Percentiles rank a stretch among this genome's conserved stretches.
phyloP scores from a whole-genome alignment of 2,329 filamentous ascomycete species.

The Paraconiothyrium sp. region DNA sequence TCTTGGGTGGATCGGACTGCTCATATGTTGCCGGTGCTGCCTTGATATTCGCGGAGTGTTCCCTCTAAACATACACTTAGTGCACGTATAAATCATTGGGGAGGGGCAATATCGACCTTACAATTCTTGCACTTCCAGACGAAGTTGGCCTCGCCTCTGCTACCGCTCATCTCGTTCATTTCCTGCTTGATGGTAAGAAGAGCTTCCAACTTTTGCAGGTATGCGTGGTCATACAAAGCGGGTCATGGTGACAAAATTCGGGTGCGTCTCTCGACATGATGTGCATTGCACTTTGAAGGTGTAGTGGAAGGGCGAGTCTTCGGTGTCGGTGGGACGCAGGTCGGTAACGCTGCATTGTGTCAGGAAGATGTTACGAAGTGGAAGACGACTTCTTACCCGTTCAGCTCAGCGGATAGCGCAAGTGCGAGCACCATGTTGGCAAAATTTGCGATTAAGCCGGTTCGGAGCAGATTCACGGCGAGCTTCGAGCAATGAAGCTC shows the following conservation, averaged over 20 bases:
- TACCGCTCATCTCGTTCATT: slow-evolving; percentile 88
- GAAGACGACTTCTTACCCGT: slow-evolving; percentile 33
- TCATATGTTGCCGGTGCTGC: slow-evolving; percentile 76
- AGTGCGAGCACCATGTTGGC: slow-evolving; percentile 49
- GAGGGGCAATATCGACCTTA: slow-evolving; percentile 69
- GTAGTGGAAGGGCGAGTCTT: slow-evolving; percentile 89
- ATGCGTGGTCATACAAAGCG: slow-evolving; percentile 75
- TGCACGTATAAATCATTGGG: background rate
- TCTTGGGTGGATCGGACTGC: slow-evolving; percentile 75
- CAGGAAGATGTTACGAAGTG: background rate
- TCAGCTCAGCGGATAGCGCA: slow-evolving; percentile 50
- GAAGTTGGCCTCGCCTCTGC: slow-evolving; percentile 95
- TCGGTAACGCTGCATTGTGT: slow-evolving; percentile 77
- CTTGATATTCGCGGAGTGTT: slow-evolving; percentile 86
- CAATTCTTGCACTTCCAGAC: slow-evolving; percentile 99
- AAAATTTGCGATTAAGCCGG: background rate
- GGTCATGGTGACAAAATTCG: slow-evolving; percentile 85
- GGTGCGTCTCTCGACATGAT: slow-evolving; percentile 91
- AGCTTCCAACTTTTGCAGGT: background rate
- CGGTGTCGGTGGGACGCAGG: slow-evolving; percentile 82
- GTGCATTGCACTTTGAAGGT: slow-evolving; percentile 98
- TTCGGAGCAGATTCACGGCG: background rate
- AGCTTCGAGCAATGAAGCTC: slow-evolving; percentile 5
- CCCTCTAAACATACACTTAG: slow-evolving; percentile 65
- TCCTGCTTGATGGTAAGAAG: slow-evolving; percentile 65